Conservation (phyloP, 768 basidiomycete genomes). For the Tylopilus subfusipes region DNA sequence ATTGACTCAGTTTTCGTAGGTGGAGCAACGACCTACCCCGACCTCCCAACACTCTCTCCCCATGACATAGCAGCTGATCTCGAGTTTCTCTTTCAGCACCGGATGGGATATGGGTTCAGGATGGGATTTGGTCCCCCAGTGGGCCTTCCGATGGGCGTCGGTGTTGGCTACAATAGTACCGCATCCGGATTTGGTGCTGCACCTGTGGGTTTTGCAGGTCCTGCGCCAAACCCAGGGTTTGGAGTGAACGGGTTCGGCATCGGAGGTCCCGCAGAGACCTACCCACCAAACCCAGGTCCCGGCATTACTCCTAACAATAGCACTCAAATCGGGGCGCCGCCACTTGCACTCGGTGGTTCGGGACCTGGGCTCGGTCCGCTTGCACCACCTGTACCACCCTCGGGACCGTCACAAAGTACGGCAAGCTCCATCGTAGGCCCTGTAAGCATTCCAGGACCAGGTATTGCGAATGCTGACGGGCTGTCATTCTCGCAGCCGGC, state of each 20-base stretch:
- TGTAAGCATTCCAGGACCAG: conserved; percentile 7
- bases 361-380: conserved; percentile 1
- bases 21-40: conserved; percentile 35
- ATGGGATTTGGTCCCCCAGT: conserved; percentile 24
- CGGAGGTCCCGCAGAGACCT: conserved; percentile 14
- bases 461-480: conserved; percentile 14
- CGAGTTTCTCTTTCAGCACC: conserved; percentile 49
- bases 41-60: conserved; percentile 39
- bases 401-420: conserved; percentile 11
- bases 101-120: conserved; percentile 26
- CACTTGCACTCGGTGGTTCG: conserved; percentile 8
- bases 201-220: conserved; percentile 16
- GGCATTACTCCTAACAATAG: conserved; percentile 6
- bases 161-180: conserved; percentile 12
- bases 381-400: conserved; percentile 1
- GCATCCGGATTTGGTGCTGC: conserved; percentile 19
- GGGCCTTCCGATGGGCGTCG: conserved; percentile 19
- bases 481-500: conserved; percentile 22
- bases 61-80: conserved; percentile 51
- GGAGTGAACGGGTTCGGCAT: conserved; percentile 23
- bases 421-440: conserved; percentile 7
- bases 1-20: conserved; percentile 36
- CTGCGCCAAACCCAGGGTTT: conserved; percentile 15
- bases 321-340: conserved; percentile 10
- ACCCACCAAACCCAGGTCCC: conserved; percentile 14